Evolutionary conservation across 352 stramenopile genomes (phyloP), one percentile per base, ranked within the genome.

Genomic region (Globisporangium heterothallicum): DNA sequence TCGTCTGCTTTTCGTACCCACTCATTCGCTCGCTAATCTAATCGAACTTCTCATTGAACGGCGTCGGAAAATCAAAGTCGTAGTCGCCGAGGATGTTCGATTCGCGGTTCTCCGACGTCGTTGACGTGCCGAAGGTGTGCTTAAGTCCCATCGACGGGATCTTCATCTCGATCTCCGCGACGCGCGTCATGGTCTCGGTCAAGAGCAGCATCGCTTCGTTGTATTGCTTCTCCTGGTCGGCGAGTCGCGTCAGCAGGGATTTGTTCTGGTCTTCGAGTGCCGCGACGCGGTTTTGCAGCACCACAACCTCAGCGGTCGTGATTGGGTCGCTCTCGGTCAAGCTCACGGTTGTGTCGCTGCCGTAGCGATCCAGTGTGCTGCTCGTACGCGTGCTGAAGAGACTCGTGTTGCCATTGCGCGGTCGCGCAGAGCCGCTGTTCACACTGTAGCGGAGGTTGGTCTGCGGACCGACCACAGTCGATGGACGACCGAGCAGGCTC

Each of bases 191-290:
- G 34, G 83, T 93, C 49, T 87, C 81, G 9, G 78, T 90, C 19
- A 93, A 66, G 54, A 93, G 57, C 57, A 93, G 64, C 83, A 92
- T 93, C 21, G 79, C 81, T 55, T 93, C 78, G 46, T 87, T 81
- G 66, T 93, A 90, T 58, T 93, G 83, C 41, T 84, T 87, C 68
- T 93, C 78, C 61, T 92, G 80, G 36, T 90, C 74, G 0, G 64
- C 63, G 35, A 91, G 64, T 19, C 80, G 78, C 13, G 63, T 84
- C 51, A 86, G 64, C 8, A 93, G 59, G 38, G 78, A 58, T 47
- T 84, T 81, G 73, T 93, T 93, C 58, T 75, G 74, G 45, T 88
- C 76, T 34, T 91, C 80, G 9, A 93, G 60, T 32, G 64, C 68
- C 16, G 54, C 53, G 26, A 93, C 65, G 2, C 77, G 81, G 27